Evolutionary conservation across 371 early-diverging fungal species (phyloP).

Genomic region (Mucor racemosus): DNA sequence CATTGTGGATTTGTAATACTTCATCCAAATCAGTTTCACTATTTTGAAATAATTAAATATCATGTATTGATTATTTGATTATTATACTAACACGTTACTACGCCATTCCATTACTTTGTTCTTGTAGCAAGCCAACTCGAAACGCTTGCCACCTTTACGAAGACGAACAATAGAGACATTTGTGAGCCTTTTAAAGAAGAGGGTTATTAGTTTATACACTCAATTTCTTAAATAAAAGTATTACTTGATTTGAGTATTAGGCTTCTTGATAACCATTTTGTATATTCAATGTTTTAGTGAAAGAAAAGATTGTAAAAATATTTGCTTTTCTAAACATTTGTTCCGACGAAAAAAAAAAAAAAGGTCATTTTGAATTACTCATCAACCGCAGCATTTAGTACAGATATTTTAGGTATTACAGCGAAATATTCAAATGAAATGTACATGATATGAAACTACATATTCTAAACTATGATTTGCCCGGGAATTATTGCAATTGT

Average conservation of each 20-base stretch:
- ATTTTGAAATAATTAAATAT: neutral
- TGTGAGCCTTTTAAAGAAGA: conserved; percentile 66
- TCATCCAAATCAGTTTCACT: conserved; percentile 96
- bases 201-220: neutral
- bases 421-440: neutral
- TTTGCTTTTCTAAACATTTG: neutral
- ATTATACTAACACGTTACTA: conserved; percentile 76
- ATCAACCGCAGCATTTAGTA: neutral
- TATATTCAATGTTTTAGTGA: neutral
- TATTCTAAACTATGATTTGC: neutral
- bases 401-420: neutral
- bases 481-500: neutral
- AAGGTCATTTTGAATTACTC: conserved; percentile 1
- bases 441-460: neutral
- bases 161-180: conserved; percentile 96
- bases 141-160: conserved; percentile 96
- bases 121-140: conserved; percentile 98
- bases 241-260: conserved; percentile 63
- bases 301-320: neutral
- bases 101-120: conserved; percentile 99
- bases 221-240: neutral
- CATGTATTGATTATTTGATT: neutral
- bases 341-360: neutral
- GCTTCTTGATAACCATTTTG: conserved; percentile 56
- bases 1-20: conserved; percentile 91